These are phyloP conservation scores for Lentinula sp. DNA, from an alignment of 768 basidiomycete species.

Conservation along the genomic window DNA sequence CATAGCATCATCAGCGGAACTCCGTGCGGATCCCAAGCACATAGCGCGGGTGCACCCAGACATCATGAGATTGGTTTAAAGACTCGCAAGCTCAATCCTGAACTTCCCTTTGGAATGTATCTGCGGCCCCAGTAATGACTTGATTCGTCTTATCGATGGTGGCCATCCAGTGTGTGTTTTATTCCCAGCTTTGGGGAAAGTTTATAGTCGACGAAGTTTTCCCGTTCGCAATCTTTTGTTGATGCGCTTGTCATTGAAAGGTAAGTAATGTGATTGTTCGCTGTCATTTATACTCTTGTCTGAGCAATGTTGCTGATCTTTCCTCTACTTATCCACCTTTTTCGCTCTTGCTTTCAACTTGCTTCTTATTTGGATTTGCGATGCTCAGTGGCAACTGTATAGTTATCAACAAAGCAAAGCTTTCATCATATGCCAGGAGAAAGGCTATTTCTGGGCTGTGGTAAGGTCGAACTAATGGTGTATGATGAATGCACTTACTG, in stretches of 20 bases:
- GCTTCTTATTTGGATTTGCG: not conserved
- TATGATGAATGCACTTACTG: not conserved
- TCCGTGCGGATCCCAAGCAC: not conserved
- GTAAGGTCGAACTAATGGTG: not conserved
- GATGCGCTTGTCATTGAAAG: not conserved
- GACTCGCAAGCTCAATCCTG: not conserved
- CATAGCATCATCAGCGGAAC: not conserved
- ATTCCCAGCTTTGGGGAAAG: not conserved
- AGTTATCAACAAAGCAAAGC: not conserved
- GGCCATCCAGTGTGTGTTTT: not conserved
- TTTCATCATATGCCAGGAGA: not conserved
- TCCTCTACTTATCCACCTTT: not conserved
- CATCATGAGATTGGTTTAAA: not conserved
- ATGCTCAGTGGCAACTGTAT: too few relatives aligned
- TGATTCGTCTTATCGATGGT: not conserved
- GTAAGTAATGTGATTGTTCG: not conserved
- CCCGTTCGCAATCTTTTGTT: not conserved
- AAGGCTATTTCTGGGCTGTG: not conserved
- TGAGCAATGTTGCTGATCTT: not conserved
- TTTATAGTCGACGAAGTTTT: not conserved
- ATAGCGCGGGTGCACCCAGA: not conserved
- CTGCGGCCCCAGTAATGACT: not conserved
- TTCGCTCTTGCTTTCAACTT: not conserved
- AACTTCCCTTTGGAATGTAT: not conserved
- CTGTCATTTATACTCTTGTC: conserved; percentile 3